Evolutionary conservation across 2,329 filamentous ascomycete species (phyloP).

Genomic region (Penicillium sp.): DNA sequence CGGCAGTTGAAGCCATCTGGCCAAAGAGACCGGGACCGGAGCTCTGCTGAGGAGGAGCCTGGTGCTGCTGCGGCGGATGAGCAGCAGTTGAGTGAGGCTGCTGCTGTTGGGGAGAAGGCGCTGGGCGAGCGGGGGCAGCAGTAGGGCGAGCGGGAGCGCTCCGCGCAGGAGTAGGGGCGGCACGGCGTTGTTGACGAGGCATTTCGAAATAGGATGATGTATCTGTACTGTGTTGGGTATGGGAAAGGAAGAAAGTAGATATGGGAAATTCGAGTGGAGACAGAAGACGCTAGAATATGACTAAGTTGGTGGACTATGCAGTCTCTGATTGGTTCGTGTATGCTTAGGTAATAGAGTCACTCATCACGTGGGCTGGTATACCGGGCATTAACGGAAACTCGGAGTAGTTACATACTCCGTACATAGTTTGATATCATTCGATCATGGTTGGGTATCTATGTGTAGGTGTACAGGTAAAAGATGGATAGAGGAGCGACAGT

Average conservation of each 20-base stretch:
- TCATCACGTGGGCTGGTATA: conserved; percentile 3
- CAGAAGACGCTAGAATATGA: conserved; percentile 28
- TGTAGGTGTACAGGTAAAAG: conserved; percentile 2
- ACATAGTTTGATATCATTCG: no score
- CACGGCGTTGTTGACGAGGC: conserved; percentile 71
- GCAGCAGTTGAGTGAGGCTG: conserved; percentile 65
- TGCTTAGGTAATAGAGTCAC: background rate
- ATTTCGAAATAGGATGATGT: conserved; percentile 45
- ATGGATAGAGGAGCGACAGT: no score
- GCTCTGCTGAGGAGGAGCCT: conserved; percentile 46
- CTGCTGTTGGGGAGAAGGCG: conserved; percentile 52
- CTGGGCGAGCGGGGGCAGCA: conserved; percentile 53
- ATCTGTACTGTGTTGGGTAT: background rate
- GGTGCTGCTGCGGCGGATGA: conserved; percentile 44
- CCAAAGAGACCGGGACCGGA: conserved; percentile 82
- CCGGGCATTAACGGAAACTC: no score
- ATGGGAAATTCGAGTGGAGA: conserved; percentile 18
- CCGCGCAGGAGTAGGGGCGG: conserved; percentile 46
- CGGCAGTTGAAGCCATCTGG: conserved; percentile 95
- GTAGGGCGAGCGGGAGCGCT: conserved; percentile 62
- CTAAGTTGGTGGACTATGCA: conserved; percentile 18
- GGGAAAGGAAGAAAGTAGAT: conserved; percentile 20
- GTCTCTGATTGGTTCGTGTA: conserved; percentile 3
- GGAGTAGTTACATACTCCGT: no score
- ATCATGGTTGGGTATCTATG: conserved; percentile 5